Conservation (phyloP, 2,329 filamentous ascomycete species). For the Phialophora chinensis region DNA sequence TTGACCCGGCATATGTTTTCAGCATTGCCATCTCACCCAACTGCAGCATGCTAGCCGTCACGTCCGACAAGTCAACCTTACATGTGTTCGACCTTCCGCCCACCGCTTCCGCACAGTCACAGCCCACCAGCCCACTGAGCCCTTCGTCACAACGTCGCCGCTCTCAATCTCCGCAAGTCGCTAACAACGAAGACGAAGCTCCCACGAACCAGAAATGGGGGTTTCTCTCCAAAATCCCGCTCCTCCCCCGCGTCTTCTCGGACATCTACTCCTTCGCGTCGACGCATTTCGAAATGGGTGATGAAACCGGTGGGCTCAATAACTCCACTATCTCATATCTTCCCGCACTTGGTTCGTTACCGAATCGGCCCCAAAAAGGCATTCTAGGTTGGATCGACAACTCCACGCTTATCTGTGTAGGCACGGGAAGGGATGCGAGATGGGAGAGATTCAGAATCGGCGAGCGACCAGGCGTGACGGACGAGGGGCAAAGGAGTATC, state of each 20-base stretch:
- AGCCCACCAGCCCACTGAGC: slow-evolving; percentile 45
- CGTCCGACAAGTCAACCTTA: slow-evolving; percentile 93
- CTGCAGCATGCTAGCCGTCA: slow-evolving; percentile 81
- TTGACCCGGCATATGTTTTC: slow-evolving; percentile 86
- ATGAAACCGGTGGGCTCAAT: slow-evolving; percentile 61
- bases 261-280: slow-evolving; percentile 87
- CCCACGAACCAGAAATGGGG: slow-evolving; percentile 77
- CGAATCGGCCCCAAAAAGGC: slow-evolving; percentile 74
- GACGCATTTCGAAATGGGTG: slow-evolving; percentile 79
- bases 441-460: slow-evolving; percentile 86
- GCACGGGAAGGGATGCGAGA: slow-evolving; percentile 77
- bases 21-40: slow-evolving; percentile 86
- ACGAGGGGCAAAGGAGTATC: slow-evolving; percentile 70
- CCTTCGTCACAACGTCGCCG: slow-evolving; percentile 44
- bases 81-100: slow-evolving; percentile 88
- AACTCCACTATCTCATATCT: slow-evolving; percentile 47
- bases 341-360: slow-evolving; percentile 59
- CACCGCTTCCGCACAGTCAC: slow-evolving; percentile 48
- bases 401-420: slow-evolving; percentile 72
- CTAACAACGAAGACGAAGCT: slow-evolving; percentile 49
- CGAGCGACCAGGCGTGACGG: slow-evolving; percentile 55
- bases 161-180: slow-evolving; percentile 36
- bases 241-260: slow-evolving; percentile 85
- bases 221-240: slow-evolving; percentile 78
- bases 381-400: slow-evolving; percentile 84